phyloP scores from a whole-genome alignment of 192 early-diverging fungal species.

The Thoreauomyces humboldtii region DNA sequence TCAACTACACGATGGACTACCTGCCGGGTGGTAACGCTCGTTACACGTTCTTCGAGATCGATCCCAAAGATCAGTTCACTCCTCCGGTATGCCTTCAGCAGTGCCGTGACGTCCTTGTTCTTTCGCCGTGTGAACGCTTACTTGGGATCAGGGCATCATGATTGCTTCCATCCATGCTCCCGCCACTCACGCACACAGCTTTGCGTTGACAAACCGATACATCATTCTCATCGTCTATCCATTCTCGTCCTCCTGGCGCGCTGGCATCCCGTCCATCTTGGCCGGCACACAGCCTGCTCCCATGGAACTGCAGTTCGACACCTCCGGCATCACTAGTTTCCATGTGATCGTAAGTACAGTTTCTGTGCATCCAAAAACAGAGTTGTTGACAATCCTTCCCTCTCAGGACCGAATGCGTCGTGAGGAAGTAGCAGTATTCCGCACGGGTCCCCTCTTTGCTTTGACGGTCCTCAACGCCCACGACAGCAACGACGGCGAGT shows the following conservation, averaged over 20 bases:
- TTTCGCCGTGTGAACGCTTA: too few relatives aligned
- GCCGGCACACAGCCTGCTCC: too few relatives aligned
- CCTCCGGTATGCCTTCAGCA: constrained; percentile 25
- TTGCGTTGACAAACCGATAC: constrained; percentile 27
- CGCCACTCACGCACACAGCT: constrained; percentile 14
- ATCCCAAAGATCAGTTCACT: constrained; percentile 11
- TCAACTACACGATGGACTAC: constrained; percentile 26
- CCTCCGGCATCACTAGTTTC: constrained; percentile 15
- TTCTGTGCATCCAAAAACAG: not conserved
- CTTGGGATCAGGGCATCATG: constrained; percentile 26
- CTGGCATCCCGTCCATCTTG: constrained; percentile 5
- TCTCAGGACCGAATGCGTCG: constrained; percentile 28
- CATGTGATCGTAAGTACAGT: constrained; percentile 28
- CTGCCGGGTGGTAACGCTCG: not conserved
- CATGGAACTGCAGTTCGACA: constrained; percentile 26
- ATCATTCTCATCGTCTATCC: constrained; percentile 29
- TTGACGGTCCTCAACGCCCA: constrained; percentile 26
- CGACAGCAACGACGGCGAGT: constrained; percentile 10
- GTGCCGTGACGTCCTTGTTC: too few relatives aligned
- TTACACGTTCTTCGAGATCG: constrained; percentile 20
- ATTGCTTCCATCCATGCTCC: constrained; percentile 8
- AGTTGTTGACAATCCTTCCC: too few relatives aligned
- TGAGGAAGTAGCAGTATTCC: constrained; percentile 20
- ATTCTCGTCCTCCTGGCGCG: constrained; percentile 17
- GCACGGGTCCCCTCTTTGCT: constrained; percentile 18